Conservation (phyloP, 1,284 basidiomycete species). For the Sporisorium iseilematis-ciliati region DNA sequence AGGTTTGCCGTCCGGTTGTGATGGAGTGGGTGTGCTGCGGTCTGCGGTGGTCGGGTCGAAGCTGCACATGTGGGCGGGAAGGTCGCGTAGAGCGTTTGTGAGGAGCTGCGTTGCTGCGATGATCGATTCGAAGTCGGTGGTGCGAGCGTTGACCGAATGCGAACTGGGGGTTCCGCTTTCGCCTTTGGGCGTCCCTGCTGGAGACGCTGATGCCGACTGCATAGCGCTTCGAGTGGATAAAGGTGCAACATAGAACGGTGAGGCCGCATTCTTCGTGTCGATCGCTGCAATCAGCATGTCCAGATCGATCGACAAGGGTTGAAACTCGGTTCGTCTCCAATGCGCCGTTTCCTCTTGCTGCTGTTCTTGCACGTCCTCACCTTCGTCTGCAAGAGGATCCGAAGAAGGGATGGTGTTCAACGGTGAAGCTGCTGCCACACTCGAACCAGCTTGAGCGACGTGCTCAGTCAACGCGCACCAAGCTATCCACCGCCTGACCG, state of each 20-base stretch:
- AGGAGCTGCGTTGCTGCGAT: conserved; percentile 24
- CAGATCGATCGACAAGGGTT: conserved; percentile 22
- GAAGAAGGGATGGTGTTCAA: conserved; percentile 10
- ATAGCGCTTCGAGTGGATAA: neutral
- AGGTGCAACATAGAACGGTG: conserved; percentile 30
- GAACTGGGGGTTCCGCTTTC: neutral
- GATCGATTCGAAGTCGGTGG: conserved; percentile 13
- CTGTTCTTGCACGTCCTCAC: neutral
- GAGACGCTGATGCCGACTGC: neutral
- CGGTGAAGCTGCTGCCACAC: neutral
- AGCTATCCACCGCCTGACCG: conserved; percentile 27
- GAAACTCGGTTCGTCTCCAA: conserved; percentile 12
- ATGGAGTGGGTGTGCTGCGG: neutral
- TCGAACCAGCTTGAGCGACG: conserved; percentile 5
- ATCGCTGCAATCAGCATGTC: conserved; percentile 16
- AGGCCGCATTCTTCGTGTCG: conserved; percentile 14
- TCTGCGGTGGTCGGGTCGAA: neutral
- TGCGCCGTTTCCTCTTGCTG: neutral
- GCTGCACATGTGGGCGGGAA: conserved; percentile 29
- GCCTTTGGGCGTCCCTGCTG: neutral
- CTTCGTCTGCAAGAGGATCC: conserved; percentile 11
- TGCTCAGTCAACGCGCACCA: conserved; percentile 36
- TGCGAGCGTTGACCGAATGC: neutral
- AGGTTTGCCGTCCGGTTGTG: neutral
- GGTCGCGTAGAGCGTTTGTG: conserved; percentile 12